Evolutionary conservation across 192 early-diverging fungal genomes (phyloP), one percentile per base, ranked within the genome.

Genomic region (Thamnidium elegans): DNA sequence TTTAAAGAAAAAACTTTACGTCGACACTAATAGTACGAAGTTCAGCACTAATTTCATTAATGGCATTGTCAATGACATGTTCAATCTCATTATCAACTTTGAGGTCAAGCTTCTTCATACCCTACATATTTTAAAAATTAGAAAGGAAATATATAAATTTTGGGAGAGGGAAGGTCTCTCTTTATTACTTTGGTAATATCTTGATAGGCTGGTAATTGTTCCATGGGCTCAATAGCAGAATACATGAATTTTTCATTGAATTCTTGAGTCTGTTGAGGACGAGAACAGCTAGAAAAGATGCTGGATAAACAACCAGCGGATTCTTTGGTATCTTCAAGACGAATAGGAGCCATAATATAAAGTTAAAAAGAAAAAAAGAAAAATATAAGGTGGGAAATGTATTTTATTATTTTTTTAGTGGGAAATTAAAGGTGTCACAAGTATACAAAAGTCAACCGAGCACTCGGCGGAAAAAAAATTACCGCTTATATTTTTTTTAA

Each of bases 21-120:
- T 73, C 65, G 15, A 73, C 39, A 42, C 71, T 73, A 32, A 73
- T 68, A 34, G 26, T 20, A 42, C 71, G 51, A 43, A 73, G 62
- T 42, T 73, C 71, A 20, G 23, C 30, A 46, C 32, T 44, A 23
- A 68, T 58, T 15, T 23, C 23, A 32, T 63, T 44, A 52, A 73
- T 59, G 4, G 71, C 48, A 1, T 52, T 47, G 5, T 73, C 34
- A 17, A 73, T 54, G 19, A 64, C 31, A 34, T 43, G 4, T 13
- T 68, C 66, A n/a, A 73, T 8, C 30, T 68, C 66, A 26, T 21
- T 44, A 39, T 68, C 61, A 11, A 14, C n/a, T 31, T 73, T 68
- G 39, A 73, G 15, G 50, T 73, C 66, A 8, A 73, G 46, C 7
- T 63, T 56, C n/a, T 64, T 36, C n/a, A 73, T 39, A 15, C 62